Percentiles rank a stretch among this genome's conserved stretches.
phyloP scores from a whole-genome alignment of 805 yeast species.

The Candida hungchunana region DNA sequence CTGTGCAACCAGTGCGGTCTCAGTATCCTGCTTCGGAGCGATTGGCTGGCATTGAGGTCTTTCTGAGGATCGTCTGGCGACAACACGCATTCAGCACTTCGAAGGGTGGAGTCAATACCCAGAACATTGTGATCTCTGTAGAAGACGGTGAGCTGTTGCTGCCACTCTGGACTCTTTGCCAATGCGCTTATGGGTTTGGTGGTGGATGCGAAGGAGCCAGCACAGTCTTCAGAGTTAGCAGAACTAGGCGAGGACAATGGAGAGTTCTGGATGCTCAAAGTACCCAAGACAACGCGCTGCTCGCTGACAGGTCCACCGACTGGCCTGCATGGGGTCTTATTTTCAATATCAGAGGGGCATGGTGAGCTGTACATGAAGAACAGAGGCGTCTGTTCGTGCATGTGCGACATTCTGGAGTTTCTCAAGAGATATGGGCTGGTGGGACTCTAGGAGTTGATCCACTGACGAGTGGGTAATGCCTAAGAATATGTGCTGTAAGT shows the following conservation, averaged over 20 bases:
- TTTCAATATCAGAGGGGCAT: constrained; percentile 1
- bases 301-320: background rate
- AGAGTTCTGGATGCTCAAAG: constrained; percentile 2
- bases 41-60: too few species aligned
- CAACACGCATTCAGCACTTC: constrained; percentile 1
- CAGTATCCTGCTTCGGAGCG: background rate
- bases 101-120: constrained; percentile 6
- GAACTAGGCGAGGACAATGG: constrained; percentile 3
- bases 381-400: background rate
- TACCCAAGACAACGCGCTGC: constrained; percentile 1
- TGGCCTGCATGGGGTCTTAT: constrained; percentile 1
- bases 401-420: background rate
- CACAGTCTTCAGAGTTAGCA: constrained; percentile 1
- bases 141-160: constrained; percentile 1
- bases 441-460: too few species aligned
- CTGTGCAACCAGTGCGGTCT: constrained; percentile 11
- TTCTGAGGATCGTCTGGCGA: background rate
- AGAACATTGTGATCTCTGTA: constrained; percentile 1
- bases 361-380: background rate
- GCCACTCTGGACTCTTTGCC: constrained; percentile 1
- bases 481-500: too few species aligned
- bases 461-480: too few species aligned
- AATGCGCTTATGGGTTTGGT: constrained; percentile 1
- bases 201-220: too few species aligned
- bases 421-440: too few species aligned